Conservation (phyloP, 257 asterid species). For the Solanum sitiens region DNA sequence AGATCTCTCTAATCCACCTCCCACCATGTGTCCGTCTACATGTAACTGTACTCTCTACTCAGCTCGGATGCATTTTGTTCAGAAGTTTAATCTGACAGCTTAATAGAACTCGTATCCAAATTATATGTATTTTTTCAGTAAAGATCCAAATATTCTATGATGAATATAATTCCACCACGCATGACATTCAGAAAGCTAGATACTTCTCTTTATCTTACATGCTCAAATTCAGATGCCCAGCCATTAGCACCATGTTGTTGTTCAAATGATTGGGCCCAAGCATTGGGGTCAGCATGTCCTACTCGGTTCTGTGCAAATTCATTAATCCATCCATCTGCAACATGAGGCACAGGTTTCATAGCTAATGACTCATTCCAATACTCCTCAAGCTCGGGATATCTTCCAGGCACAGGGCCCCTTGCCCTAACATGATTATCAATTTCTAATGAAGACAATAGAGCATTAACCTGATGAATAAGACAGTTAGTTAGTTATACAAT, state of each 20-base stretch:
- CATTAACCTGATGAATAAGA: slow-evolving; percentile 61
- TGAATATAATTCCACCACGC: background rate
- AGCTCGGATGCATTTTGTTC: background rate
- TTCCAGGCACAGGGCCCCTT: slow-evolving; percentile 67
- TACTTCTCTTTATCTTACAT: slow-evolving; percentile 34
- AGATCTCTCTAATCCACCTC: background rate
- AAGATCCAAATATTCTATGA: background rate
- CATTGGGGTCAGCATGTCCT: slow-evolving; percentile 58
- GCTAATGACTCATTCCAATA: slow-evolving; percentile 88
- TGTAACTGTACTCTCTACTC: background rate
- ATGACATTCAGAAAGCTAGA: background rate
- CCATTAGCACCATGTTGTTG: slow-evolving; percentile 83
- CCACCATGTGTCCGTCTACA: background rate
- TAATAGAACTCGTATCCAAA: background rate
- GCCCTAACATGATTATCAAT: slow-evolving; percentile 67
- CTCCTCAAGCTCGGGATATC: slow-evolving; percentile 76
- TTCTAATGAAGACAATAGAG: slow-evolving; percentile 80
- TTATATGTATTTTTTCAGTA: background rate
- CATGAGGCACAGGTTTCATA: slow-evolving; percentile 50
- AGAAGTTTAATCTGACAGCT: background rate
- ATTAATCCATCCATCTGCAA: slow-evolving; percentile 79
- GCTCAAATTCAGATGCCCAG: slow-evolving; percentile 98
- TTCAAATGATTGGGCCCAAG: slow-evolving; percentile 91
- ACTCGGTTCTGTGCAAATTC: slow-evolving; percentile 57
- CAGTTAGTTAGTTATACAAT: background rate